Percentiles rank a stretch among this genome's conserved stretches.
phyloP scores from a whole-genome alignment of 257 asterid genomes.

The Paraleonurus japonicus region DNA sequence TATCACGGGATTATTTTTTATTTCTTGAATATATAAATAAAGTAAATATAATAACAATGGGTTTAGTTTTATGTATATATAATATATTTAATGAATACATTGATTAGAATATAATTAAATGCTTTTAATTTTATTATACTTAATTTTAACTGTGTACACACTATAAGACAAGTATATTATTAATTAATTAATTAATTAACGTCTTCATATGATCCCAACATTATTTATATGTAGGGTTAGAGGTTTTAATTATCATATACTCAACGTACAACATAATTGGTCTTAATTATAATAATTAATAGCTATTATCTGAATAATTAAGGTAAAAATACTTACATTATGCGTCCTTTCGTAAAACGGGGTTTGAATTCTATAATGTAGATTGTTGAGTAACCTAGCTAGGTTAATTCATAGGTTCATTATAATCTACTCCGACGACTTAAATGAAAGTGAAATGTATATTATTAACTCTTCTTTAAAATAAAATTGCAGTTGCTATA shows the following conservation, averaged over 20 bases:
- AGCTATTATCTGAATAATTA: not conserved
- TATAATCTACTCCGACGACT: constrained; percentile 19
- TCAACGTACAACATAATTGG: not conserved
- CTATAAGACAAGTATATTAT: not conserved
- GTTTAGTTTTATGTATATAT: too few relatives aligned
- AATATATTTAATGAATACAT: too few relatives aligned
- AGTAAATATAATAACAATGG: too few relatives aligned
- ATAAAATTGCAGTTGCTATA: not conserved
- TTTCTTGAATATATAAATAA: too few relatives aligned
- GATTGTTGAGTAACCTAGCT: constrained; percentile 1
- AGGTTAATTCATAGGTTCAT: not conserved
- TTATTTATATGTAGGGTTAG: not conserved
- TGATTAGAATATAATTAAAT: too few relatives aligned
- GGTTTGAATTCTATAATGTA: not conserved
- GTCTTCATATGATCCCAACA: not conserved
- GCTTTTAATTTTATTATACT: not conserved
- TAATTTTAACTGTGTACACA: not conserved
- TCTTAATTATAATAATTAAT: too few relatives aligned
- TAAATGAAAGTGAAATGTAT: constrained; percentile 11
- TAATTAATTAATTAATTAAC: too few relatives aligned
- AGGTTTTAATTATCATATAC: not conserved
- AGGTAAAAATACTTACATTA: not conserved
- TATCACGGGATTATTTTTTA: too few relatives aligned
- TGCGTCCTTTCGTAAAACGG: not conserved
- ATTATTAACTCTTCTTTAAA: not conserved